Evolutionary conservation across 2,329 filamentous ascomycete genomes (phyloP).

Genomic region (Venturia nashicola): DNA sequence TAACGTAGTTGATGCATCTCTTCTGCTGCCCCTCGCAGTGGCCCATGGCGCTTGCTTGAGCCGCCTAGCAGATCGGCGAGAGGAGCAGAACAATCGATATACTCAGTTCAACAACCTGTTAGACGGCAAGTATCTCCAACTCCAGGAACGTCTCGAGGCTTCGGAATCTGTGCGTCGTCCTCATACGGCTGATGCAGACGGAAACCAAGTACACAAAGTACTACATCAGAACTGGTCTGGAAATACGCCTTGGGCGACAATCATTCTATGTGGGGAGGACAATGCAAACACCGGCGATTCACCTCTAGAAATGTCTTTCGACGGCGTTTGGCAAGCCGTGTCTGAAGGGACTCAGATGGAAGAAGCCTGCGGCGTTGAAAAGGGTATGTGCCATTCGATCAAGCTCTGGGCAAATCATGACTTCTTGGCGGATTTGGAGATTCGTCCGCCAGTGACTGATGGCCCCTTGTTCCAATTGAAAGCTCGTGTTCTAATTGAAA

Average conservation of each 20-base stretch:
- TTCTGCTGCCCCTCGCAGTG: constrained; percentile 53
- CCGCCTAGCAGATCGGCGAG: constrained; percentile 47
- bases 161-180: constrained; percentile 17
- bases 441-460: background rate
- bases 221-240: constrained; percentile 69
- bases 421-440: background rate
- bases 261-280: constrained; percentile 55
- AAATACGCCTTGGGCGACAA: constrained; percentile 59
- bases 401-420: constrained; percentile 8
- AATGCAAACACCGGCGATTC: constrained; percentile 16
- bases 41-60: constrained; percentile 59
- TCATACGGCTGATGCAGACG: constrained; percentile 23
- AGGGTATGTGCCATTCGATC: constrained; percentile 34
- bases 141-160: constrained; percentile 41
- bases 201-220: constrained; percentile 38
- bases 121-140: constrained; percentile 46
- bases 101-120: constrained; percentile 52
- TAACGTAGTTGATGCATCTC: constrained; percentile 35
- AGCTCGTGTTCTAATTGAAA: background rate
- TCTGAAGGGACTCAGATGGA: constrained; percentile 42
- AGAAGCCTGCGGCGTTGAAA: background rate
- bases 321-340: constrained; percentile 58
- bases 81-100: constrained; percentile 46
- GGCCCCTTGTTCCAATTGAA: background rate
- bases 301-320: constrained; percentile 51